Conservation (phyloP, 495 filamentous ascomycete species). For the Podospora appendiculata region DNA sequence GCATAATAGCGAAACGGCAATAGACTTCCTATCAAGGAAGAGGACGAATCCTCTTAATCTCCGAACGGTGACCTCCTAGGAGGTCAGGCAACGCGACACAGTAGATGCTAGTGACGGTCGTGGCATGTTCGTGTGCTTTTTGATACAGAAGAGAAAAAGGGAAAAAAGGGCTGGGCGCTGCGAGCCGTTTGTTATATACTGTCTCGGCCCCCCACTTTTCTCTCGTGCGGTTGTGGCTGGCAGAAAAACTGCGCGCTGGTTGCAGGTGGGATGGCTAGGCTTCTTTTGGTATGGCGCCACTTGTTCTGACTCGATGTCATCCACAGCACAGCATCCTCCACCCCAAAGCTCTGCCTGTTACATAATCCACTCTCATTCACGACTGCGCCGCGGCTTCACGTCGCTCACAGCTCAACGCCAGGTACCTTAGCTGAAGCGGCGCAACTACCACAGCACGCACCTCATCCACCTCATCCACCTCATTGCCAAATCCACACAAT, state of each 20-base stretch:
- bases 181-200: not conserved
- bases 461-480: too few species aligned
- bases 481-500: too few species aligned
- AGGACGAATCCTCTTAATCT: conserved; percentile 22
- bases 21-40: conserved; percentile 47
- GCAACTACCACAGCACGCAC: too few species aligned
- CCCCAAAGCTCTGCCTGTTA: too few species aligned
- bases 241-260: not conserved
- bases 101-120: conserved; percentile 1
- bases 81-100: conserved; percentile 34
- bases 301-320: too few species aligned
- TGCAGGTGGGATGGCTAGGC: not conserved
- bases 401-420: too few species aligned
- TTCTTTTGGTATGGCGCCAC: not conserved
- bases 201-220: not conserved
- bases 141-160: conserved; percentile 37
- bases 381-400: too few species aligned
- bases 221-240: not conserved
- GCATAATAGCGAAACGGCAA: conserved; percentile 16
- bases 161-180: not conserved
- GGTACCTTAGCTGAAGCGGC: too few species aligned
- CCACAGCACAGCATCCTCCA: too few species aligned
- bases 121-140: conserved; percentile 43
- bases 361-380: too few species aligned
- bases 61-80: conserved; percentile 32